phyloP scores from a whole-genome alignment of 208 protist genomes.

The Zelonia costaricensis region DNA sequence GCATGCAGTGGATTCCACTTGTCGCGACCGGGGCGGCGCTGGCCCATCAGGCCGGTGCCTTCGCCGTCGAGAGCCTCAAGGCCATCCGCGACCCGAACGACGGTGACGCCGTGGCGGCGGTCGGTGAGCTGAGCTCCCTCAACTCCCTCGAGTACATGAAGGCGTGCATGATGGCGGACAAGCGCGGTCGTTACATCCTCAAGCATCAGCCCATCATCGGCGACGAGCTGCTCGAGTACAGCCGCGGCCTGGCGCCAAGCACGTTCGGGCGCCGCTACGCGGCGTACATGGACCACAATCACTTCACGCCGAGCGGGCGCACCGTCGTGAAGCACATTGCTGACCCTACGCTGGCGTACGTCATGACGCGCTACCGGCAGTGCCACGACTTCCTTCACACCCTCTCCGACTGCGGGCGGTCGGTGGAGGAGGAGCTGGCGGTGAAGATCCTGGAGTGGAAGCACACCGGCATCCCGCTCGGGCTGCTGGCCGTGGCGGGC shows the following conservation, averaged over 20 bases:
- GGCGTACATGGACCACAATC: conserved; percentile 78
- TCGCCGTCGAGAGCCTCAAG: conserved; percentile 50
- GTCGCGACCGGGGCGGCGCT: conserved; percentile 31
- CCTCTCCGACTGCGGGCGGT: conserved; percentile 60
- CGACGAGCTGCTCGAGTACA: conserved; percentile 62
- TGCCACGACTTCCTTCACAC: conserved; percentile 87
- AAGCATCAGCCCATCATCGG: conserved; percentile 49
- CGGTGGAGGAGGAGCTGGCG: conserved; percentile 84
- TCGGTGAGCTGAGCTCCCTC: conserved; percentile 74
- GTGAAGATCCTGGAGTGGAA: conserved; percentile 85
- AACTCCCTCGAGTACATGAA: conserved; percentile 71
- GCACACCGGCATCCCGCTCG: conserved; percentile 83
- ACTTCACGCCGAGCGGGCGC: conserved; percentile 73
- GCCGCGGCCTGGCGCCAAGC: conserved; percentile 37
- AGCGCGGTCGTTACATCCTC: conserved; percentile 63
- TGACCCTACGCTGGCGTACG: conserved; percentile 74
- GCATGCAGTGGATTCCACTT: conserved; percentile 32
- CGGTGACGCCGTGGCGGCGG: conserved; percentile 58
- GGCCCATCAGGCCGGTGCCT: conserved; percentile 37
- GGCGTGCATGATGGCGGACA: conserved; percentile 76
- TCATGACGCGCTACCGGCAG: conserved; percentile 89
- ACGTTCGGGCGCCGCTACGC: conserved; percentile 83
- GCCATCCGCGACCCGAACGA: conserved; percentile 74
- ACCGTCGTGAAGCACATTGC: conserved; percentile 61
- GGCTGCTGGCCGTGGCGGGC: conserved; percentile 63